phyloP scores from a whole-genome alignment of 2,329 filamentous ascomycete genomes.

The Berkeleyomyces basicola region DNA sequence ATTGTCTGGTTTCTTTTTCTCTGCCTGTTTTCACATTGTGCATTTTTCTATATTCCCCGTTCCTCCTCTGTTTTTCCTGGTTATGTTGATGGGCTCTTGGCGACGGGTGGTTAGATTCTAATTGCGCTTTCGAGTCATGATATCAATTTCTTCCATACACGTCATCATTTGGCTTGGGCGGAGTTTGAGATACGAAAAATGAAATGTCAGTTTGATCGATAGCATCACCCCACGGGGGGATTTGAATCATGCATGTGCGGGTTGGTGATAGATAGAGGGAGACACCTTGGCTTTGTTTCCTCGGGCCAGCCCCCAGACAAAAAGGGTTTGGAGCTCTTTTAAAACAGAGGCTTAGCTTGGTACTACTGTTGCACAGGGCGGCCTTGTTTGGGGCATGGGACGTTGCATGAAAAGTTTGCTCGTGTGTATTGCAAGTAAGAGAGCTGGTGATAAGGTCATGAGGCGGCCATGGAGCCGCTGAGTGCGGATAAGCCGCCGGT shows the following conservation, averaged over 20 bases:
- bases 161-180: conserved; percentile 1
- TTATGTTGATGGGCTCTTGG: conserved; percentile 1
- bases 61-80: conserved; percentile 3
- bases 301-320: neutral
- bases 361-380: neutral
- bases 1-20: neutral
- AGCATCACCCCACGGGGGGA: neutral
- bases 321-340: neutral
- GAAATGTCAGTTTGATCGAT: neutral
- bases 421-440: neutral
- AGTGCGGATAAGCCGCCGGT: no score
- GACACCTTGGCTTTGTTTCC: neutral
- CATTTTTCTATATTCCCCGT: conserved; percentile 8
- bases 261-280: neutral
- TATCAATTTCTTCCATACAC: conserved; percentile 1
- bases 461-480: no score
- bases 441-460: no score
- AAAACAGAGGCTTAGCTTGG: neutral
- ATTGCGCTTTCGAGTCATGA: conserved; percentile 8
- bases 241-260: neutral
- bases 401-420: neutral
- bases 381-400: neutral
- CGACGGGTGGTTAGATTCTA: conserved; percentile 8
- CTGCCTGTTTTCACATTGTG: conserved; percentile 4
- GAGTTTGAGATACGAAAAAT: conserved; percentile 14